Base-by-base conservation (phyloP, 306 rosid species). In the Sicyos baderoa region DNA sequence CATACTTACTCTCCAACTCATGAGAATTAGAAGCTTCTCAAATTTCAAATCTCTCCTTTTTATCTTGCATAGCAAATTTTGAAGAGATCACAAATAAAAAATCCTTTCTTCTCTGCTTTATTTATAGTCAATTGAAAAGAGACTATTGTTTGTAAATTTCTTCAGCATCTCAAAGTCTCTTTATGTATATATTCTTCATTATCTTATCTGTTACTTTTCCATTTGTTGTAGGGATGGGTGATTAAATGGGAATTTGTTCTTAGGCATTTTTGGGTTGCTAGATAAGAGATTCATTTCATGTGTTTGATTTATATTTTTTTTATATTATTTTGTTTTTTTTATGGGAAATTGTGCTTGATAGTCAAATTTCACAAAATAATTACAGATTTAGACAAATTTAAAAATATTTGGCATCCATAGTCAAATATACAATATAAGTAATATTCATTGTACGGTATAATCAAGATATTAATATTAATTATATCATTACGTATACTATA, bases 1-100 rank as follows among this genome's bases (percentile, higher is more conserved):
- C 70, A 64, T 64, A 64, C 54, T 64, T 40, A 44, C 70, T 44
- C 70, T 64, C 53, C 53, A 64, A 37, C 70, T 64, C 70, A 54
- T 18, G 6, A 48, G 15, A 2, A n/a, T 0, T 40, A 40, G 25
- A 15, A 49, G 58, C 44, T 37, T 37, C 44, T 7, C 44, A 37
- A 37, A 37, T 37, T 37, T 37, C 35, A 7, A 5, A n/a, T 16
- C 11, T 32, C 35, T 35, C 44, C 9, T 42, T 4, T 15, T 35
- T 7, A n/a, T 9, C 1, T 60, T 60, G 67, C 67, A 60, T 55
- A 11, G 13, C n/a, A 55, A 55, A 55, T 11, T 16, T 59, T n/a
- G 27, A 63, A 18, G 9, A 4, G 18, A 35, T 57, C 63, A 37
- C 53, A 64, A 18, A 37, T 37, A 37, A 40, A 0, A n/a, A 18